Conservation (phyloP, 495 filamentous ascomycete genomes). For the Aspergillus kassunensis region DNA sequence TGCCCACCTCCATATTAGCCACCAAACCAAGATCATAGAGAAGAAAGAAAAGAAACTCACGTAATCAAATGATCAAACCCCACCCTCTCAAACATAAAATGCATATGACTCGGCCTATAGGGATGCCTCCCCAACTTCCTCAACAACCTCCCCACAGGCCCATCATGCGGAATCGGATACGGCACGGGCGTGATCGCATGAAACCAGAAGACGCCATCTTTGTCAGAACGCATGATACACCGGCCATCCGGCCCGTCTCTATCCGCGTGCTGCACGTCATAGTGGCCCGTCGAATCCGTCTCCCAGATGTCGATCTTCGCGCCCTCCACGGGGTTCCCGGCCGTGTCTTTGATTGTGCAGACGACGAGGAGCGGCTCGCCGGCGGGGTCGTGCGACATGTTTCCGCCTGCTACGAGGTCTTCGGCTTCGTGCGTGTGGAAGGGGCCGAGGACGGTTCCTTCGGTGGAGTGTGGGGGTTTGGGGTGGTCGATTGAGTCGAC, state of each 20-base stretch:
- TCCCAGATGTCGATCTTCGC: slow-evolving; percentile 93
- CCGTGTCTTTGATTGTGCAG: slow-evolving; percentile 68
- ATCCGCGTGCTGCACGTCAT: slow-evolving; percentile 82
- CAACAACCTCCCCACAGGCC: slow-evolving; percentile 80
- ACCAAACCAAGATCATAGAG: background rate
- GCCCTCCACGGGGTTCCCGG: slow-evolving; percentile 60
- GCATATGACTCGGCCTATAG: slow-evolving; percentile 83
- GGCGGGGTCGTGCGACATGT: slow-evolving; percentile 64
- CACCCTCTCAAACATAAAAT: slow-evolving; percentile 90
- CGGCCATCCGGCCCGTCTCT: slow-evolving; percentile 71
- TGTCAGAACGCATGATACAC: slow-evolving; percentile 69
- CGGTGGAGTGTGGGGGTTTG: slow-evolving; percentile 69
- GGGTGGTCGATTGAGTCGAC: slow-evolving; percentile 92
- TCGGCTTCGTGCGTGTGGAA: slow-evolving; percentile 92
- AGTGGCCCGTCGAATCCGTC: slow-evolving; percentile 79
- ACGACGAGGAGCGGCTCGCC: slow-evolving; percentile 65
- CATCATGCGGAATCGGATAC: slow-evolving; percentile 88
- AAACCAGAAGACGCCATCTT: slow-evolving; percentile 80
- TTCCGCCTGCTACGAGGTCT: slow-evolving; percentile 54
- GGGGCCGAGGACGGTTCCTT: slow-evolving; percentile 86
- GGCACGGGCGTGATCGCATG: slow-evolving; percentile 80
- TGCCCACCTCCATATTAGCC: slow-evolving; percentile 28
- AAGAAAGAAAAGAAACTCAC: slow-evolving; percentile 43
- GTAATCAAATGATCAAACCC: slow-evolving; percentile 85
- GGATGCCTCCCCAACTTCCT: slow-evolving; percentile 67